Conservation (phyloP, 495 filamentous ascomycete species). For the Trichoderma asperelloides region DNA sequence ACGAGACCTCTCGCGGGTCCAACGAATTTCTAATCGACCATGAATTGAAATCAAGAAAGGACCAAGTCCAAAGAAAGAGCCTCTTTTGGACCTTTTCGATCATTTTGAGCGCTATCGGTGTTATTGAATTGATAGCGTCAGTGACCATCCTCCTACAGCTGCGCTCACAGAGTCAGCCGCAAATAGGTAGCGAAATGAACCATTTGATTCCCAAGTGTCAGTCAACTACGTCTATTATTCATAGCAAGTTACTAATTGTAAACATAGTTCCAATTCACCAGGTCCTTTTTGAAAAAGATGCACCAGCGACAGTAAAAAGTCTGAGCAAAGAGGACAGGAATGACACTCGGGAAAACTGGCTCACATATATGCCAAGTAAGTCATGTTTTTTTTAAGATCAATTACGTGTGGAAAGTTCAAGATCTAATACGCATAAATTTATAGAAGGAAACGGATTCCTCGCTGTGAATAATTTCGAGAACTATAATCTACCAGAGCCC, state of each 20-base stretch:
- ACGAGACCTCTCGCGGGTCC: not conserved
- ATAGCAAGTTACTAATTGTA: not conserved
- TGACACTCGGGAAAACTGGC: not conserved
- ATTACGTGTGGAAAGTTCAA: not conserved
- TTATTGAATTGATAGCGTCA: not conserved
- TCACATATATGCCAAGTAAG: not conserved
- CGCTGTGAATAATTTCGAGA: not conserved
- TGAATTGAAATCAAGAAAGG: not conserved
- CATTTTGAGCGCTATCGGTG: not conserved
- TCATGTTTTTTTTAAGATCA: not conserved
- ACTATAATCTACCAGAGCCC: not conserved
- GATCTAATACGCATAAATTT: not conserved
- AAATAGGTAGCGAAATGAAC: not conserved
- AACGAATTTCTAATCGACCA: not conserved
- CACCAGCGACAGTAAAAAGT: not conserved
- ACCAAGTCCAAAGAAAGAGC: not conserved
- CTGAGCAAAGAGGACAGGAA: not conserved
- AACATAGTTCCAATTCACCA: not conserved
- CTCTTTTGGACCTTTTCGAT: not conserved
- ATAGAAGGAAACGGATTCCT: not conserved
- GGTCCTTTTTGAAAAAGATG: not conserved
- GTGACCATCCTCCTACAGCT: not conserved
- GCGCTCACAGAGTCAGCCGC: not conserved
- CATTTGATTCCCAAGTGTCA: not conserved
- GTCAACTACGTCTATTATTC: not conserved